Percentiles rank a stretch among this genome's conserved stretches.
Evolutionary conservation across 768 basidiomycete species (phyloP).

Genomic region (Kwoniella shandongensis): DNA sequence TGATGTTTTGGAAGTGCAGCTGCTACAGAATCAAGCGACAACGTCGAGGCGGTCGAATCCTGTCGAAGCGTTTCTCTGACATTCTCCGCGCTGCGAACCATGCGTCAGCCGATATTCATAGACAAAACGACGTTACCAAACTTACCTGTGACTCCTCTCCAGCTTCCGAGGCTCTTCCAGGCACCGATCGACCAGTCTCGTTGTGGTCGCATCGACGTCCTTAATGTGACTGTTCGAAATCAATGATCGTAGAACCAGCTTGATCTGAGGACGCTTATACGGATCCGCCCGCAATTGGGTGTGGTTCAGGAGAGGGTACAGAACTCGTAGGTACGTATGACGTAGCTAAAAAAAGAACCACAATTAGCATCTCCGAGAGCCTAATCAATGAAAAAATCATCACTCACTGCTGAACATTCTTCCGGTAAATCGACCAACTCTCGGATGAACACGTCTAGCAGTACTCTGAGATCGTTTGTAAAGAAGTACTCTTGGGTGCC

Average conservation of each 20-base stretch:
- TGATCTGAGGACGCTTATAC: conserved; percentile 90
- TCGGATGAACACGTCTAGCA: conserved; percentile 96
- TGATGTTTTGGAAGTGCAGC: conserved; percentile 25
- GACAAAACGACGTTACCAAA: neutral
- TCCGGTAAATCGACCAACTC: conserved; percentile 89
- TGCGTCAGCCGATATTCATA: neutral
- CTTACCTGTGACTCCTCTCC: conserved; percentile 38
- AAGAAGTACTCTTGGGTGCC: conserved; percentile 96
- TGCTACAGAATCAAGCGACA: conserved; percentile 39
- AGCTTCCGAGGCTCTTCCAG: conserved; percentile 55
- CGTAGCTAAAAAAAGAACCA: conserved; percentile 62
- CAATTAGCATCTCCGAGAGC: too few species aligned
- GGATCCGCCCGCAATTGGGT: conserved; percentile 81
- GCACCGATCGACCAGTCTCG: conserved; percentile 87
- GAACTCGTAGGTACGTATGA: conserved; percentile 93
- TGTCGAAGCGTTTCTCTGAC: conserved; percentile 18
- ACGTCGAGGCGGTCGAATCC: conserved; percentile 30
- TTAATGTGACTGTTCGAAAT: conserved; percentile 71
- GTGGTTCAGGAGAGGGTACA: conserved; percentile 90
- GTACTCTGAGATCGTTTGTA: conserved; percentile 91
- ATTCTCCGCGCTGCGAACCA: conserved; percentile 27
- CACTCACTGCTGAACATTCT: conserved; percentile 82
- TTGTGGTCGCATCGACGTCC: conserved; percentile 82
- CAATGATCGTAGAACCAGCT: conserved; percentile 75
- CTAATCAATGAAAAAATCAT: neutral